Conservation (phyloP, 352 stramenopile genomes). For the Globisporangium paroecandrum region DNA sequence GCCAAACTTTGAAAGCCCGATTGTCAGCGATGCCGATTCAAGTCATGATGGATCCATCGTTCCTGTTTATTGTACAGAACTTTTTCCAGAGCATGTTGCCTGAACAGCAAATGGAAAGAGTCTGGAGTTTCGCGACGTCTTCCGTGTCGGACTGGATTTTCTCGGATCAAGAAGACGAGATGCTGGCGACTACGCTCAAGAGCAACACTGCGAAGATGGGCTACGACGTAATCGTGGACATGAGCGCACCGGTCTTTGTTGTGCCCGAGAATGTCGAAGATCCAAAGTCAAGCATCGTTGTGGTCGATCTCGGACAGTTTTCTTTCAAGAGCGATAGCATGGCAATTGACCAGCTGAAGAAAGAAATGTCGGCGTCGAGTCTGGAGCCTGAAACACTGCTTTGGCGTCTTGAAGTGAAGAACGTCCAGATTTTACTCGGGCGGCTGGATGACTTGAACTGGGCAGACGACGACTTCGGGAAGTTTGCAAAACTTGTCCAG, state of each 20-base stretch:
- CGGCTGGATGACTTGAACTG: constrained; percentile 35
- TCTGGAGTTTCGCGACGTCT: constrained; percentile 79
- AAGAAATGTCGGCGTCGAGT: not conserved
- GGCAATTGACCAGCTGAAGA: constrained; percentile 13
- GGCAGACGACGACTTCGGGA: constrained; percentile 32
- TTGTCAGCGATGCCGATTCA: constrained; percentile 58
- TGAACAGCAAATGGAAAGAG: constrained; percentile 66
- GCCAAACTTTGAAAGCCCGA: constrained; percentile 34
- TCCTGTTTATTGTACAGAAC: constrained; percentile 59
- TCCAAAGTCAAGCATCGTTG: constrained; percentile 35
- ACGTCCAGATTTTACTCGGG: constrained; percentile 61
- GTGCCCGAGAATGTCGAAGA: constrained; percentile 51
- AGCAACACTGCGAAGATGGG: constrained; percentile 13
- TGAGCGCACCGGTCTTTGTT: constrained; percentile 74
- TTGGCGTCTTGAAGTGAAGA: constrained; percentile 58
- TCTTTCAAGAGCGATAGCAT: constrained; percentile 47
- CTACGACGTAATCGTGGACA: constrained; percentile 71
- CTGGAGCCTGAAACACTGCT: constrained; percentile 31
- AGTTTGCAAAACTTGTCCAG: constrained; percentile 50
- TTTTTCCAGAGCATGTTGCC: constrained; percentile 72
- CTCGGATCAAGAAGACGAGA: constrained; percentile 46
- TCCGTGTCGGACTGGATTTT: constrained; percentile 84
- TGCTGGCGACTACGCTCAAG: constrained; percentile 28
- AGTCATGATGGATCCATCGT: constrained; percentile 67
- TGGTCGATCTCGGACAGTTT: constrained; percentile 72